Evolutionary conservation across 352 stramenopile genomes (phyloP), one percentile per base, ranked within the genome.

Genomic region (Pythium vanterpoolii): DNA sequence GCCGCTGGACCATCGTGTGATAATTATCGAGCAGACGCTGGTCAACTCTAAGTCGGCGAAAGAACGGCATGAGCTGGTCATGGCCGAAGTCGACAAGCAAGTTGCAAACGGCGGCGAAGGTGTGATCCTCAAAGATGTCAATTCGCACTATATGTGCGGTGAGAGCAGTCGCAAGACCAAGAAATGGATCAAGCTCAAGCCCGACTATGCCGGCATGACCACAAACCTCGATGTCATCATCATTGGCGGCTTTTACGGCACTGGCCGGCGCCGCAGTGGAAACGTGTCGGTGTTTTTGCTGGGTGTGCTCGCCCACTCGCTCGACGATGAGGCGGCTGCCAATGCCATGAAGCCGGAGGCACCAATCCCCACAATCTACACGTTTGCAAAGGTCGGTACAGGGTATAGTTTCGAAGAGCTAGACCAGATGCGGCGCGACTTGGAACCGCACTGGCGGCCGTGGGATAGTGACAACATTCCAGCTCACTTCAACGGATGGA

Each of bases 131-230:
- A 95, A 95, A 66, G 82, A 95, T 53, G 42, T 91, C 19, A 90
- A 90, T n/a, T 77, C 86, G 10, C 86, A 95, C 40, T 95, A 95
- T 40, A 93, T 95, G 82, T 95, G 83, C 44, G 86, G 83, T 24
- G 86, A 95, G 57, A 87, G 65, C 44, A 89, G 82, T 56, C 74
- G 83, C 3, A 85, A 85, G 63, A 73, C 80, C 14, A 88, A 90
- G 59, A 89, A 83, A 26, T 95, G 86, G 86, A 74, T 95, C 68
- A 95, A 95, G 45, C 68, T 95, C 38, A 95, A 95, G 50, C 84
- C 84, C 6, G 83, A 95, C 64, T 95, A 94, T 54, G 86, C 84
- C 3, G 86, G 83, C 10, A 93, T 95, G 80, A 90, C 84, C 10
- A 90, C 80, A 16, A 80, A 93, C 36, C 48, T 95, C 10, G 84